Base-by-base conservation (phyloP, 2,329 filamentous ascomycete genomes). In the Raffaelea albimanens region DNA sequence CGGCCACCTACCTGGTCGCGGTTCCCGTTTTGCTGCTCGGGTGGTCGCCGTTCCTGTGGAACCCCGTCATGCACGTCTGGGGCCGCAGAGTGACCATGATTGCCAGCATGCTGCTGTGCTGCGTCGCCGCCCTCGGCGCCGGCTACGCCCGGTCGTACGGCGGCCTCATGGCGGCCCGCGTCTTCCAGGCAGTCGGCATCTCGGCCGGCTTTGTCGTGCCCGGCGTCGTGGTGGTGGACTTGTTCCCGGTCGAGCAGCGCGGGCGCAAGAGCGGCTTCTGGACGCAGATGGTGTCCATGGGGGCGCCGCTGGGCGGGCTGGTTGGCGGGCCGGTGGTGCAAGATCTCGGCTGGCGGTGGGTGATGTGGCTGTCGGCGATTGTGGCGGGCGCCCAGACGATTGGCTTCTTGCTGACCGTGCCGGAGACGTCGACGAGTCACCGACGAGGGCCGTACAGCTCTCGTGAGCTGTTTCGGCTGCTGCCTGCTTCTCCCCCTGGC, bases 121-220 rank as follows among this genome's bases (percentile, higher is more conserved):
- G 20, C 21, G 33, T 29, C 11, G 19, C 33, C 20, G 33, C 43
- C 10, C 36, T 45, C 13, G 33, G 33, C 33, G 20, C 31, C 21
- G 63, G 62, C 2, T 55, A 63, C 22, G 52, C 55, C 22, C 53
- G 48, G 3, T 58, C 52, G 44, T 61, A 58, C 40, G 54, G 50
- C 10, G 53, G 55, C 2, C 52, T 65, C 7, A 47, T 63, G 11
- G 49, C 52, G 1, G 43, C 52, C 33, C 58, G 62, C 7, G 52
- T 64, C n/a, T 55, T 66, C 41, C 52, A 65, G 34, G 64, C 62
- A 2, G 46, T 64, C n/a, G 25, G 25, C 42, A 13, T 34, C n/a
- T 33, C 29, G 42, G 25, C 42, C 18, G 29, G n/a, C 5, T 61
- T 63, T 29, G 63, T 65, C 43, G 61, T 58, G n/a, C 61, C 61